Evolutionary conservation across 2,329 filamentous ascomycete species (phyloP), one percentile per base, ranked within the genome.

Genomic region (Paecilomyces fulvus): DNA sequence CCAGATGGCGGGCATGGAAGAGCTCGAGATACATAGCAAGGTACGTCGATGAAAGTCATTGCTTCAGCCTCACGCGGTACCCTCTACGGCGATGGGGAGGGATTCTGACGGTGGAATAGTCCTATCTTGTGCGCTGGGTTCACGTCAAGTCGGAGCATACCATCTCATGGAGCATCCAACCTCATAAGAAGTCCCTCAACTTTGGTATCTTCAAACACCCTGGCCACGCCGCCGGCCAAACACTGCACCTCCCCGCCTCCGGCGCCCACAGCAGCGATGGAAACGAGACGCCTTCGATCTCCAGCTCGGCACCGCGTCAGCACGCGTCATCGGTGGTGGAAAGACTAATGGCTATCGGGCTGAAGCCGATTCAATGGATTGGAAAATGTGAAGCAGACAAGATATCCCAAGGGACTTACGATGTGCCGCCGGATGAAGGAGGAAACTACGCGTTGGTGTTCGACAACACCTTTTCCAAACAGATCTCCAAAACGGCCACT

Each of bases 141-240:
- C 88, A 90, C 70, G 92, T 96, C 64, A 86, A 91, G 56, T 86
- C 90, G 61, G 88, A 88, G 55, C 87, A 96, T 73, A 96, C 92
- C 53, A 91, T 99, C 65, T 96, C 92, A 14, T 99, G 94, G 94
- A 96, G 90, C 68, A 84, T 99, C 43, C 92, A 97, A 70, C 94
- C 94, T 49, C 91, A 97, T 73, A 97, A 95, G 78, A 97, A 96
- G 77, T 96, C 92, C 58, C 88, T 99, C 74, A 96, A 97, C 76
- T 96, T 99, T 72, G 94, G 92, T 69, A 88, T 99, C 67, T 95
- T 99, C 75, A 97, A 96, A 72, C 94, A 97, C 72, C 92, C 94
- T 1, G 91, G 92, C 63, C 86, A 83, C 62, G 72, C 79, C 58
- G 79, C 79, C 62, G 79, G 83, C 60, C 74, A 76, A 37, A 73